Conservation (phyloP, 176 grass and related monocot species). For the Aechmea fasciata region DNA sequence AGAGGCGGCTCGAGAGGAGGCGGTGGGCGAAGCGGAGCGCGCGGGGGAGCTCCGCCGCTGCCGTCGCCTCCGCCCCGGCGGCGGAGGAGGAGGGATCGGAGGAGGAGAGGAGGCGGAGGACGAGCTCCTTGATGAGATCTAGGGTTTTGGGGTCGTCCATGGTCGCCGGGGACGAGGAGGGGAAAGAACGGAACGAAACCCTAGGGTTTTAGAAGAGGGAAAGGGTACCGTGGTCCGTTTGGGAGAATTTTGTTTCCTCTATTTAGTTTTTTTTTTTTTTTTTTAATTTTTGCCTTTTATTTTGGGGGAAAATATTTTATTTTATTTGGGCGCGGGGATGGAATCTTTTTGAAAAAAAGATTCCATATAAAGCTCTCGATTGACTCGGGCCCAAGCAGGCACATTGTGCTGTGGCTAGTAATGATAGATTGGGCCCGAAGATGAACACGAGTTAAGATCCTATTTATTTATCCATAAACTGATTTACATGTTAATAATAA, state of each 20-base stretch:
- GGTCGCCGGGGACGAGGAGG: not conserved
- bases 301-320: not conserved
- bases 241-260: not conserved
- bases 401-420: too few relatives aligned
- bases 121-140: slow-evolving; percentile 87
- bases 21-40: slow-evolving; percentile 66
- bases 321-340: slow-evolving; percentile 14
- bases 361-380: too few relatives aligned
- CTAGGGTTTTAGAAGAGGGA: slow-evolving; percentile 42
- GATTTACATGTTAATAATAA: too few relatives aligned
- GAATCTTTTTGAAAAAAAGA: slow-evolving; percentile 15
- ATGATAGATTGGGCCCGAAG: too few relatives aligned
- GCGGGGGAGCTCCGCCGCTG: slow-evolving; percentile 19
- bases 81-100: slow-evolving; percentile 9
- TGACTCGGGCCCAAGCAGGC: not conserved
- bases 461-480: too few relatives aligned
- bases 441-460: too few relatives aligned
- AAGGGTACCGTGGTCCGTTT: not conserved
- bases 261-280: not conserved
- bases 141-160: slow-evolving; percentile 77
- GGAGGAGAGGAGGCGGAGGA: slow-evolving; percentile 49
- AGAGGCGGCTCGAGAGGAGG: slow-evolving; percentile 76
- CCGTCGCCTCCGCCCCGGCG: not conserved
- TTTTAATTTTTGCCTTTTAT: not conserved
- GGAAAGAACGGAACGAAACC: slow-evolving; percentile 15